Evolutionary conservation across 108 stramenopile genomes (phyloP).

Genomic region (Cyclotella sp.): DNA sequence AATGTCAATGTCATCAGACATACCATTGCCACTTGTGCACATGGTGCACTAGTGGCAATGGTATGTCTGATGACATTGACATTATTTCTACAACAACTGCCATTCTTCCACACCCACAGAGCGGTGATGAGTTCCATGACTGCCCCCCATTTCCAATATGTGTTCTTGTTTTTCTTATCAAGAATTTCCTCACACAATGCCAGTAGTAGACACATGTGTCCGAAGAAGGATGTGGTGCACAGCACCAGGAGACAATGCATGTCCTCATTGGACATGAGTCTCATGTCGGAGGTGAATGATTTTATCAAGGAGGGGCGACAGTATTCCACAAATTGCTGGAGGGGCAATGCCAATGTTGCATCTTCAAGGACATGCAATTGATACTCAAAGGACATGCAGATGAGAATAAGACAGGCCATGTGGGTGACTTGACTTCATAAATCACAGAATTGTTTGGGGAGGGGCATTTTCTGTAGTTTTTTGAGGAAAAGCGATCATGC

Average conservation of each 20-base stretch:
- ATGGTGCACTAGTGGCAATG: too few relatives aligned
- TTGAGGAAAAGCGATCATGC: conserved; percentile 42
- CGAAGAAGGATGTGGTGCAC: conserved; percentile 34
- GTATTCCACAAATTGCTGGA: conserved; percentile 46
- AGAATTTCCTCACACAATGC: conserved; percentile 46
- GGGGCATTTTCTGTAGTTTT: conserved; percentile 46
- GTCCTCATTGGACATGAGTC: conserved; percentile 55
- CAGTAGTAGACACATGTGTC: conserved; percentile 33
- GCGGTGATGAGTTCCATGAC: conserved; percentile 44
- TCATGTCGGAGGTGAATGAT: conserved; percentile 38
- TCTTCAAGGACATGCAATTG: conserved; percentile 32
- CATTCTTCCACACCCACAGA: conserved; percentile 43
- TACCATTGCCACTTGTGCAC: too few relatives aligned
- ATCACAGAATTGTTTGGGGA: conserved; percentile 49
- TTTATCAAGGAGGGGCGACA: conserved; percentile 43
- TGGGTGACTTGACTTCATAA: conserved; percentile 56
- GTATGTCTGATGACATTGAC: conserved; percentile 38
- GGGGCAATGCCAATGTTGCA: conserved; percentile 11
- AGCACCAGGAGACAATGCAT: conserved; percentile 38
- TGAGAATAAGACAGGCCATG: conserved; percentile 37
- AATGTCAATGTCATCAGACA: too few relatives aligned
- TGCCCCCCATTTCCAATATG: conserved; percentile 39
- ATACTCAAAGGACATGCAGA: conserved; percentile 37
- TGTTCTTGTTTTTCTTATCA: conserved; percentile 48
- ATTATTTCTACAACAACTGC: conserved; percentile 26